Evolutionary conservation across 805 yeast genomes (phyloP), one percentile per base, ranked within the genome.

Genomic region (Teunomyces gatunensis): DNA sequence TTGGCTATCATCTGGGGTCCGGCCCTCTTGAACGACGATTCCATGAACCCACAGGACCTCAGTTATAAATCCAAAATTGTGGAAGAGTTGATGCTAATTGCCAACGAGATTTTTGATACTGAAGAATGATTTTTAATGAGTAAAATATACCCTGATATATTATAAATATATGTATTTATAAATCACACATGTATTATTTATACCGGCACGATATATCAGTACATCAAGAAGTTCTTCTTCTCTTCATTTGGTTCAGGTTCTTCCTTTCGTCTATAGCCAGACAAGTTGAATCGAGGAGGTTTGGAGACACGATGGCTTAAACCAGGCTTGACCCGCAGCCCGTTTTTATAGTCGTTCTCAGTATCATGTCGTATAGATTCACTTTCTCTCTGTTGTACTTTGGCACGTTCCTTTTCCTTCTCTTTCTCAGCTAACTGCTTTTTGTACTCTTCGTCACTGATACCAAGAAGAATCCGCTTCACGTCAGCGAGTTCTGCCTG

Each of bases 1-100:
- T 66, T 94, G 57, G 88, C 96, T 41, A 88, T 89, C 34, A 90
- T 92, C 33, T 94, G 99, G 99, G 97, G 97, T 0, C 96, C 96
- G 15, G 87, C 88, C 2, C 68, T 94, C 45, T 77, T 94, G 63
- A 81, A 83, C 42, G 87, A 81, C 56, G 81, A 79, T 48, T 78
- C 80, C 20, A 72, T 77, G 59, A 84, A 82, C 50, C 79, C 82
- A 3, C 87, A 84, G 53, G 96, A 83, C 58, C 80, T 87, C 71
- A 84, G 85, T 47, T 81, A 78, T 54, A 89, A 87, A 65, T 85
- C 88, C 39, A 78, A 79, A 48, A 87, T 89, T 3, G 80, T 94
- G 55, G 96, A 91, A 62, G 92, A 90, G 50, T 78, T 94, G 59
- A 82, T 92, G 68, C 67, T 77, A 49, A 89, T 89, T 57, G 92